Percentiles rank a stretch among this genome's conserved stretches.
These are phyloP conservation scores for Peronospora destructor DNA, from an alignment of 352 stramenopile species.

Conservation along the genomic window DNA sequence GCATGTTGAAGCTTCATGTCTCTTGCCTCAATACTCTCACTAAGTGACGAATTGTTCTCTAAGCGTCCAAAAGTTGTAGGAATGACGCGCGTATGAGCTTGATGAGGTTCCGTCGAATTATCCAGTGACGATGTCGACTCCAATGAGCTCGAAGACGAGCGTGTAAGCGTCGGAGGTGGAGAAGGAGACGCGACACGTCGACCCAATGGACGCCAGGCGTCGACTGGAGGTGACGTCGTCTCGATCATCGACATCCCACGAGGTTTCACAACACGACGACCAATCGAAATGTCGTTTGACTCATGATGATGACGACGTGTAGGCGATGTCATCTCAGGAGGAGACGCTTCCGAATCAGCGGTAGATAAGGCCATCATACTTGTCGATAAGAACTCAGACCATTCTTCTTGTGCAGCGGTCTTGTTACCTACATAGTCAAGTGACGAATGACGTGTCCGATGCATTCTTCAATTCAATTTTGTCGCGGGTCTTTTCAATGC, in stretches of 20 bases:
- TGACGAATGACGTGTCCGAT: constrained; percentile 55
- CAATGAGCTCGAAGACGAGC: constrained; percentile 16
- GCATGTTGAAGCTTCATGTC: constrained; percentile 25
- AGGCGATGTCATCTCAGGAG: constrained; percentile 6
- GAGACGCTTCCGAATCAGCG: constrained; percentile 19
- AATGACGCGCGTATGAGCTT: constrained; percentile 14
- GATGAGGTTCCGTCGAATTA: constrained; percentile 25
- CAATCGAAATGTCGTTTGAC: background rate
- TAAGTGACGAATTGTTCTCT: constrained; percentile 23
- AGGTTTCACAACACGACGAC: constrained; percentile 17
- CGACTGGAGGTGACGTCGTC: constrained; percentile 22
- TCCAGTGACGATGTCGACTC: constrained; percentile 17
- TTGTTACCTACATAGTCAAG: constrained; percentile 40
- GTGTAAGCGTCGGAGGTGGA: constrained; percentile 16
- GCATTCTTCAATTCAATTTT: constrained; percentile 22
- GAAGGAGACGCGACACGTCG: constrained; percentile 36
- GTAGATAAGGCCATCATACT: constrained; percentile 55
- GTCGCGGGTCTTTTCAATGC: background rate
- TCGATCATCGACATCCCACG: constrained; percentile 43
- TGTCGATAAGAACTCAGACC: constrained; percentile 55
- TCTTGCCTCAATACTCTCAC: constrained; percentile 1
- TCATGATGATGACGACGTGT: constrained; percentile 4
- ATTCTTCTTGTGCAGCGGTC: constrained; percentile 40
- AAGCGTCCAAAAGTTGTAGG: constrained; percentile 26
- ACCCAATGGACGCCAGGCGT: constrained; percentile 45